Evolutionary conservation across 345 rosid genomes (phyloP), one percentile per base, ranked within the genome.

Genomic region (Mangifera indica): DNA sequence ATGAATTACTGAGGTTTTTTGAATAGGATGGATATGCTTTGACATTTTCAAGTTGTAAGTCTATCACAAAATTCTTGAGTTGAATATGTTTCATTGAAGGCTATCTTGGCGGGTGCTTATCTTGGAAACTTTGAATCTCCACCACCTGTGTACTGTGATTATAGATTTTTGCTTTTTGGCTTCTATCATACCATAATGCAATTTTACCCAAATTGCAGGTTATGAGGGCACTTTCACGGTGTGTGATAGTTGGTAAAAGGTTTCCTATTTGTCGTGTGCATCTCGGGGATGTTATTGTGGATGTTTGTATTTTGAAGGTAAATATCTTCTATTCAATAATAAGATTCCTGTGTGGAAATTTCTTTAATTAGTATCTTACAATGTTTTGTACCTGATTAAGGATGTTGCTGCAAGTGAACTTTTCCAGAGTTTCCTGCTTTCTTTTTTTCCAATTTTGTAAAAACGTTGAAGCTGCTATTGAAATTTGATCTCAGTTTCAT

Each of bases 201-300:
- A 9, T 63, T 26, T 26, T 56, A 40, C 8, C 12, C 24, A n/a
- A 46, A 45, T 66, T 69, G 63, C 81, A 86, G 89, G 89, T 86
- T 52, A 72, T 66, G 63, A 78, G 68, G 37, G 73, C 81, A 66
- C 86, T 88, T 80, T 72, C 80, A 24, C 81, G 71, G 62, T 80
- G 88, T 79, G 81, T 74, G 77, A 88, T 86, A 70, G 83, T 85
- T 42, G 91, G 91, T 58, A 85, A 65, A 75, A 73, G 87, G 67
- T 88, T 88, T 79, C 88, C 89, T 64, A 88, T 88, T 73, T 88
- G 93, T 77, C 93, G 85, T 21, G 91, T 88, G 53, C 85, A 85
- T 62, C 24, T 86, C 10, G 82, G 78, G 4, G 82, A 83, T 78
- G 66, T 78, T 15, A 59, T 82, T 44, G 81, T 88, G 52, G 91